Evolutionary conservation across 257 asterid species (phyloP), one percentile per base, ranked within the genome.

Genomic region (Ehretia macrophylla): DNA sequence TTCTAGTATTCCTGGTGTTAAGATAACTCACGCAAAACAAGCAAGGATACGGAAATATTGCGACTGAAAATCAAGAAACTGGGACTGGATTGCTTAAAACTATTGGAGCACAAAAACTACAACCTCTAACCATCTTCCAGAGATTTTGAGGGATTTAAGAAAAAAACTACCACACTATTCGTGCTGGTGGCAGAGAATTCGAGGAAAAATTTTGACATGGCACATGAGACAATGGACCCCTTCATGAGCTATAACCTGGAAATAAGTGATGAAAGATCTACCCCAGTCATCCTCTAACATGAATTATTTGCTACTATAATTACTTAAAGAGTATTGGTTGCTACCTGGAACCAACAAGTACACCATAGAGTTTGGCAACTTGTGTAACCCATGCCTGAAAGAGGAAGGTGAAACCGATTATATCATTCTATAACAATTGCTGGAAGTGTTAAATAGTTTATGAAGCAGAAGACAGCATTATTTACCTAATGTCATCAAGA

Each of bases 301-400:
- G 53, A 58, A 59, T 13, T 50, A 51, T 32, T 32, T 17, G 4
- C 37, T 46, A 45, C 14, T 13, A 22, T 11, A 23, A 56, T 65
- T 48, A 61, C 16, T 49, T 57, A 68, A 27, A 27, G 35, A 6
- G 35, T n/a, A 6, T 27, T 27, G 35, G 35, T 59, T 55, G 60
- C 56, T 80, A 93, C 99, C 99, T 81, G 99, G 99, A 65, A 93
- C 87, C 69, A 93, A 79, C 88, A 93, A 86, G 80, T 89, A 93
- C 44, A 93, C 85, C 95, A 93, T 35, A 20, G 96, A 72, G 48
- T 81, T 86, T 17, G 99, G 97, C 78, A 93, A 80, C 59, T 68
- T 73, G 68, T 79, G 99, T 76, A 93, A 72, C 50, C 99, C 99
- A 74, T 93, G 99, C 83, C 99, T 93, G 79, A 66, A 21, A 70